phyloP scores from a whole-genome alignment of 1,284 basidiomycete species.

The Leccinum fallax region DNA sequence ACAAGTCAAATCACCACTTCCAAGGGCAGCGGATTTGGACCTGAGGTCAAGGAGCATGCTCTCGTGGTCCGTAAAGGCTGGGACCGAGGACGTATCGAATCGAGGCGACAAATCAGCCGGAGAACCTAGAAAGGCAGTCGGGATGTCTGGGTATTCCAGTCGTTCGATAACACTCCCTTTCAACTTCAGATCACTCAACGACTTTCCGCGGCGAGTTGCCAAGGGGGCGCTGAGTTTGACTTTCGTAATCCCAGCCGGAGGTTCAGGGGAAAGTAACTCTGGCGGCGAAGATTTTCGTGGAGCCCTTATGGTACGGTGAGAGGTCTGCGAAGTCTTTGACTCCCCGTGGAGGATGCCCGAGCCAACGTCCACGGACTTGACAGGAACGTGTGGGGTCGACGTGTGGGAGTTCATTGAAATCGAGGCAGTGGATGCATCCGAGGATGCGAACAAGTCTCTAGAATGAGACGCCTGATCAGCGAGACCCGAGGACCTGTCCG shows the following conservation, averaged over 20 bases:
- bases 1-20: conserved; percentile 18
- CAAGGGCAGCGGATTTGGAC: conserved; percentile 42
- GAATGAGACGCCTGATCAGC: conserved; percentile 3
- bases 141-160: conserved; percentile 57
- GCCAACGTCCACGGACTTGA: neutral
- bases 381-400: neutral
- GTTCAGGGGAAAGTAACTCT: conserved; percentile 2
- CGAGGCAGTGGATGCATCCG: conserved; percentile 4
- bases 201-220: conserved; percentile 57
- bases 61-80: conserved; percentile 46
- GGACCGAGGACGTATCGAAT: conserved; percentile 34
- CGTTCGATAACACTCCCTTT: conserved; percentile 28
- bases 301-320: conserved; percentile 3
- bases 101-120: conserved; percentile 47
- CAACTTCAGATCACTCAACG: conserved; percentile 44
- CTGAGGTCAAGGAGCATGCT: conserved; percentile 58
- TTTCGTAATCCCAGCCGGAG: conserved; percentile 1
- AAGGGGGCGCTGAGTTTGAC: conserved; percentile 35
- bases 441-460: conserved; percentile 1
- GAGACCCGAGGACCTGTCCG: neutral
- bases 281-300: conserved; percentile 1
- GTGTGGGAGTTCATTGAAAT: conserved; percentile 4
- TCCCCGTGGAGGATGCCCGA: conserved; percentile 11
- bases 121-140: conserved; percentile 63
- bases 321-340: conserved; percentile 2